Conservation (phyloP, 306 rosid species). For the Fragaria ananassa region DNA sequence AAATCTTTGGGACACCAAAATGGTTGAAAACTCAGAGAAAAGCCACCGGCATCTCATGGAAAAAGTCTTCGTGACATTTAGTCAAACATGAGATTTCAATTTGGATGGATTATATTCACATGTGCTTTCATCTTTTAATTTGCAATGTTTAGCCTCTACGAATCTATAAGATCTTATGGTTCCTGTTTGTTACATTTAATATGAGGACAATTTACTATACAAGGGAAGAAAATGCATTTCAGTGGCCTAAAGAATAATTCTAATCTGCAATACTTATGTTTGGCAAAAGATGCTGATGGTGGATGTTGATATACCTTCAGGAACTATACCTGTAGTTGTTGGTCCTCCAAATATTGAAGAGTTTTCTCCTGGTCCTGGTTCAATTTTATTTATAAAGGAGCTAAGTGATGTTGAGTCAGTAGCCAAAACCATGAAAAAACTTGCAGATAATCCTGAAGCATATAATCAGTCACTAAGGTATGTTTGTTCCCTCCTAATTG, state of each 20-base stretch:
- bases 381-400: constrained; percentile 72
- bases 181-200: constrained; percentile 1
- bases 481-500: constrained; percentile 5
- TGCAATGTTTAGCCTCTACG: not conserved
- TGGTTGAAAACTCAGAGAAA: not conserved
- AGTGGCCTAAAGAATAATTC: not conserved
- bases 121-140: not conserved
- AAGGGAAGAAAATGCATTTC: not conserved
- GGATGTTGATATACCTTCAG: constrained; percentile 40
- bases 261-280: not conserved
- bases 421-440: constrained; percentile 68
- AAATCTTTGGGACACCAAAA: not conserved
- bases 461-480: constrained; percentile 77
- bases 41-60: not conserved
- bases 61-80: not conserved
- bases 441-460: constrained; percentile 77
- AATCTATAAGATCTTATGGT: not conserved
- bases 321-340: constrained; percentile 84
- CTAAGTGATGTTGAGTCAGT: constrained; percentile 59
- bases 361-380: constrained; percentile 69
- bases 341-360: constrained; percentile 96
- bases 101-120: not conserved
- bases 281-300: not conserved
- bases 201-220: not conserved
- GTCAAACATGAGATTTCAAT: not conserved